These are phyloP conservation scores for Paraphaeosphaeria minitans DNA, from an alignment of 2,329 filamentous ascomycete species.

Conservation along the genomic window DNA sequence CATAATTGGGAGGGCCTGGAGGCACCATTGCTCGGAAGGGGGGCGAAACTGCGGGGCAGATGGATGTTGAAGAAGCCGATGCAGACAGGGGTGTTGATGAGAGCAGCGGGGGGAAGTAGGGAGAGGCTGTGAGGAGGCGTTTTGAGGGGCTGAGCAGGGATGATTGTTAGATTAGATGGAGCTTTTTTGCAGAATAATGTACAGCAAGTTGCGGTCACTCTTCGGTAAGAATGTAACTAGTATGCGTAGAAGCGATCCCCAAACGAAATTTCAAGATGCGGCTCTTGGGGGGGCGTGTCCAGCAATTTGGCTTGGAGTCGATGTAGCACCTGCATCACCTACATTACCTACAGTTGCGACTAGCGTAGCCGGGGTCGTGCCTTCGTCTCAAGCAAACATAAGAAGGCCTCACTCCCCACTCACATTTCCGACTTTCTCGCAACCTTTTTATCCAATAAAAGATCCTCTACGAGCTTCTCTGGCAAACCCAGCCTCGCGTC, in stretches of 20 bases:
- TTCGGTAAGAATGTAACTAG: too few relatives aligned
- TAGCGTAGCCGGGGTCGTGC: neutral
- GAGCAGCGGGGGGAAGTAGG: neutral
- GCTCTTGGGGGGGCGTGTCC: too few relatives aligned
- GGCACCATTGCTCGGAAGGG: neutral
- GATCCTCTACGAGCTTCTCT: conserved; percentile 8
- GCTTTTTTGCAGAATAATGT: too few relatives aligned
- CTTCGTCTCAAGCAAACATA: conserved; percentile 4
- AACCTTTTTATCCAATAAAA: conserved; percentile 15
- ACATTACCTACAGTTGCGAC: too few relatives aligned
- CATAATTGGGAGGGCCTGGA: conserved; percentile 12
- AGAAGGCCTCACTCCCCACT: conserved; percentile 11
- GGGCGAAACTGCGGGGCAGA: neutral
- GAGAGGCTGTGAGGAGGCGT: neutral
- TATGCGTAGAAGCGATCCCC: too few relatives aligned
- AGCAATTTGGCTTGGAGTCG: too few relatives aligned
- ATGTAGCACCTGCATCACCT: too few relatives aligned
- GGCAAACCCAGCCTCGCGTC: conserved; percentile 21
- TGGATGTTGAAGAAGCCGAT: conserved; percentile 3
- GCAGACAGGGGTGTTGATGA: conserved; percentile 4
- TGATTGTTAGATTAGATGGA: too few relatives aligned
- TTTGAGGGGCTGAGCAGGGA: too few relatives aligned
- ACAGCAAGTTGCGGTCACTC: too few relatives aligned
- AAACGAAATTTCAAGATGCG: too few relatives aligned
- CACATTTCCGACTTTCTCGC: conserved; percentile 6